Evolutionary conservation across 2,329 filamentous ascomycete species (phyloP), one percentile per base, ranked within the genome.

Genomic region (Sclerotinia subarctica): DNA sequence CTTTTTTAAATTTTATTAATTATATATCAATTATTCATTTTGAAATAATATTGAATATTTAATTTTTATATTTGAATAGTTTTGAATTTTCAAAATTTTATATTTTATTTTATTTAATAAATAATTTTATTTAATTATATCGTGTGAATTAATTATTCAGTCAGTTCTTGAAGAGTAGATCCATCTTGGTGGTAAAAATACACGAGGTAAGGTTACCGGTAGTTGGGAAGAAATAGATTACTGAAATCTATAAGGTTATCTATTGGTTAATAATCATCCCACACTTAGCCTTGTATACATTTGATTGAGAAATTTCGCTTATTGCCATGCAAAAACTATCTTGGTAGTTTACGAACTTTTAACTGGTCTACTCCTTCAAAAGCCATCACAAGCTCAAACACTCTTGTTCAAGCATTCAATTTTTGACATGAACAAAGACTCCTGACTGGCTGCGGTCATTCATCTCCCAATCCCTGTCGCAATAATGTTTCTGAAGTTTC

Each of bases 331-430:
- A 32, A 47, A 47, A 46, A 10, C 47, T 46, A 21, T 51, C 63
- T 47, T 57, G 49, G 38, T 38, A 47, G 49, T 35, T 44, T 64
- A 54, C 21, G 44, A 54, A 53, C 19, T 56, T 56, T 56, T 64
- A 58, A 65, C 58, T 65, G 63, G 63, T 47, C 26, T 15, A 58
- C 26, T 57, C 44, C 63, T 57, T 65, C n/a, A 44, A 29, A 38
- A 57, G 26, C 51, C 49, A 58, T 46, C 26, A 26, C 52, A 65
- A 65, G 52, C 49, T 65, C 52, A 65, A 65, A 65, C 63, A 58
- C 53, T 57, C 49, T 35, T 32, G 10, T 35, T 42, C 52, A 24
- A 47, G 51, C 52, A 57, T 57, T 8, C 21, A 21, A 58, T 65
- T 47, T 47, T 58, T 58, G 46, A 51, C 59, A 26, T 51, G 59